These are phyloP conservation scores for Acaromyces ingoldii DNA, from an alignment of 1,284 basidiomycete species.

Conservation along the genomic window DNA sequence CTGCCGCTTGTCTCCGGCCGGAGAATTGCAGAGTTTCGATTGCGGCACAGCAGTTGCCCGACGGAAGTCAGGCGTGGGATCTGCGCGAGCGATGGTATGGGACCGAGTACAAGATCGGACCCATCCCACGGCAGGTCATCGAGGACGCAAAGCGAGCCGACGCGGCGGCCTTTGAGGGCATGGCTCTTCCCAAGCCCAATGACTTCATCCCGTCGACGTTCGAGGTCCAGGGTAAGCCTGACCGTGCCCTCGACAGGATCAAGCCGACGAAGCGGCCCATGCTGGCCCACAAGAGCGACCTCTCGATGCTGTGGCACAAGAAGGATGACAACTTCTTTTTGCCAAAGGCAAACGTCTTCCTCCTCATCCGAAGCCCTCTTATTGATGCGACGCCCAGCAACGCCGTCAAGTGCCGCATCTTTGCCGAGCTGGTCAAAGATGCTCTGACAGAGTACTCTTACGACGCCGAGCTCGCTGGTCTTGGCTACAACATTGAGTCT, in stretches of 20 bases:
- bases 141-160: constrained; percentile 30
- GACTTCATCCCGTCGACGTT: constrained; percentile 46
- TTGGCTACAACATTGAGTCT: constrained; percentile 69
- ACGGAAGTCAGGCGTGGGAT: constrained; percentile 36
- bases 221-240: constrained; percentile 15
- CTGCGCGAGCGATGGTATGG: constrained; percentile 49
- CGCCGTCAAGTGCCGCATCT: constrained; percentile 61
- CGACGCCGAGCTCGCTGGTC: constrained; percentile 84
- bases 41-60: constrained; percentile 61
- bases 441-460: constrained; percentile 85
- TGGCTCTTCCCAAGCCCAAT: constrained; percentile 45
- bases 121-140: constrained; percentile 16
- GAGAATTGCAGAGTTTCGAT: constrained; percentile 68
- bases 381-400: constrained; percentile 49
- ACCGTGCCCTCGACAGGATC: neutral
- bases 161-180: no score
- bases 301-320: constrained; percentile 49
- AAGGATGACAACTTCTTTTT: constrained; percentile 49
- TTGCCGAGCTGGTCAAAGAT: constrained; percentile 80
- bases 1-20: constrained; percentile 63
- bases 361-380: constrained; percentile 45
- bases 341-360: constrained; percentile 49
- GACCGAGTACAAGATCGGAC: constrained; percentile 45
- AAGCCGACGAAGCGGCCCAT: constrained; percentile 40
- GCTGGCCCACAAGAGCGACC: constrained; percentile 35